phyloP scores from a whole-genome alignment of 352 stramenopile genomes.

The Phytophthora crassamura region DNA sequence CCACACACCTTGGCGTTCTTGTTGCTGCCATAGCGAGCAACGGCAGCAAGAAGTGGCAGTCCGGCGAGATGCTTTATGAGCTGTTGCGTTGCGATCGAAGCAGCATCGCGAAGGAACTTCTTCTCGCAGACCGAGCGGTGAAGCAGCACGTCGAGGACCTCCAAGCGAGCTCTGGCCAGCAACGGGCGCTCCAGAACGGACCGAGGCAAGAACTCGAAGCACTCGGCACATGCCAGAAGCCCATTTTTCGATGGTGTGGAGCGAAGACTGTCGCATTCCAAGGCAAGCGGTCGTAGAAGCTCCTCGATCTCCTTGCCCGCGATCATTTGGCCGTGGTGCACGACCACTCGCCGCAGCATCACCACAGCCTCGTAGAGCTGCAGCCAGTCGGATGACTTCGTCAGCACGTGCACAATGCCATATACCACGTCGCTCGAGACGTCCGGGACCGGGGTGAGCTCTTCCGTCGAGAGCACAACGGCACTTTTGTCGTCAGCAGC shows the following conservation, averaged over 20 bases:
- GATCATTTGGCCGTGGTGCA: constrained; percentile 53
- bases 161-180: constrained; percentile 24
- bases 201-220: constrained; percentile 52
- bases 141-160: constrained; percentile 63
- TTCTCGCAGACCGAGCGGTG: constrained; percentile 78
- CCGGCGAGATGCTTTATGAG: constrained; percentile 51
- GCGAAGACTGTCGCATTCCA: constrained; percentile 69
- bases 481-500: constrained; percentile 51
- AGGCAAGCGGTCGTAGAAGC: constrained; percentile 43
- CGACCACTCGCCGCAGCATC: constrained; percentile 53
- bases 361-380: constrained; percentile 71
- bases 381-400: constrained; percentile 52
- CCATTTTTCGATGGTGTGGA: constrained; percentile 78
- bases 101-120: constrained; percentile 71
- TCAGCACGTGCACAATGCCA: constrained; percentile 38
- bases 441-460: constrained; percentile 43
- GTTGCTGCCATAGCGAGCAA: constrained; percentile 52
- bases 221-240: constrained; percentile 65
- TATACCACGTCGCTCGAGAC: constrained; percentile 26
- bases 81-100: constrained; percentile 44
- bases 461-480: constrained; percentile 47
- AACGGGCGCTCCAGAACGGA: constrained; percentile 25
- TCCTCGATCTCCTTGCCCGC: constrained; percentile 26
- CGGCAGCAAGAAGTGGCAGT: constrained; percentile 44
- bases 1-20: constrained; percentile 71